Conservation (phyloP, 129 eudicot species). For the sunflower (Helianthus annuus) region DNA sequence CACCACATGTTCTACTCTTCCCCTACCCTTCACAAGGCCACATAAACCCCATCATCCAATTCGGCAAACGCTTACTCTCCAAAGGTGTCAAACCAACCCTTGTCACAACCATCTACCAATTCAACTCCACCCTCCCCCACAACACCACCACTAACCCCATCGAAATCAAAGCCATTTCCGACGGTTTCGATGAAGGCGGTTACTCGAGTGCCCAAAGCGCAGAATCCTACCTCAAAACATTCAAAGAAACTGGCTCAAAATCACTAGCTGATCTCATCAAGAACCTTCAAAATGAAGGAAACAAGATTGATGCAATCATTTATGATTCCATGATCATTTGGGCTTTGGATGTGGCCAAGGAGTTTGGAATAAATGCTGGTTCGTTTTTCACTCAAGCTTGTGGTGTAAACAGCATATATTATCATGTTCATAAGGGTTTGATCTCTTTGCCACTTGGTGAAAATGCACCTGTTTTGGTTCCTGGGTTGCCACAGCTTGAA, state of each 20-base stretch:
- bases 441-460: slow-evolving; percentile 18
- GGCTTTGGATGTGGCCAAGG: slow-evolving; percentile 39
- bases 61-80: slow-evolving; percentile 42
- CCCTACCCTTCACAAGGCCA: slow-evolving; percentile 53
- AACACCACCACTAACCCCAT: background rate
- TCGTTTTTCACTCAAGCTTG: slow-evolving; percentile 56
- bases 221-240: slow-evolving; percentile 13
- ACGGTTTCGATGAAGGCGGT: slow-evolving; percentile 24
- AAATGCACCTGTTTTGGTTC: slow-evolving; percentile 24
- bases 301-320: slow-evolving; percentile 24
- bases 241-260: slow-evolving; percentile 8
- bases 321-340: slow-evolving; percentile 43
- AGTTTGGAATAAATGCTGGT: slow-evolving; percentile 36
- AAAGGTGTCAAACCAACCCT: slow-evolving; percentile 39
- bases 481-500: slow-evolving; percentile 37
- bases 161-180: slow-evolving; percentile 28
- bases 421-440: slow-evolving; percentile 37
- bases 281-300: background rate
- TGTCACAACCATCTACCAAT: slow-evolving; percentile 19
- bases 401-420: slow-evolving; percentile 42
- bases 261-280: slow-evolving; percentile 21
- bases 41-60: slow-evolving; percentile 44
- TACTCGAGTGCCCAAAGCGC: background rate
- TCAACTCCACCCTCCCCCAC: background rate
- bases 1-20: slow-evolving; percentile 35